A percentile compares a stretch with the other conserved stretches of the same genome.
phyloP scores from a whole-genome alignment of 169 alveolate species.

The Condylostoma magnum region DNA sequence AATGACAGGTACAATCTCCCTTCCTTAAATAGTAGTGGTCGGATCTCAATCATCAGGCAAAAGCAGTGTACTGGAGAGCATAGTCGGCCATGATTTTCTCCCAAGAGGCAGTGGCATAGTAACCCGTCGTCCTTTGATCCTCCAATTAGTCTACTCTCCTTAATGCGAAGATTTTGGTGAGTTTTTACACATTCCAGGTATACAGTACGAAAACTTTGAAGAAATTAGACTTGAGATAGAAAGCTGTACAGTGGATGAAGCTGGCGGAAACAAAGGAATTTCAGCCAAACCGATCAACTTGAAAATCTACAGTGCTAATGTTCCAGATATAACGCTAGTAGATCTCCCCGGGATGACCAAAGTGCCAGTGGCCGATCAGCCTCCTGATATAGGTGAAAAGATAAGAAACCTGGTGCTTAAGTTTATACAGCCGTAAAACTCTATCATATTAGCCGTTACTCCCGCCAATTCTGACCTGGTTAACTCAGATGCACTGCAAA shows the following conservation, averaged over 20 bases:
- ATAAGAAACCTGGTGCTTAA: not conserved
- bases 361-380: conserved; percentile 97
- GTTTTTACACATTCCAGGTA: conserved; percentile 15
- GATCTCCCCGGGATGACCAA: conserved; percentile 98
- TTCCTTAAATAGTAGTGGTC: conserved; percentile 96
- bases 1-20: conserved; percentile 32
- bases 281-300: conserved; percentile 91
- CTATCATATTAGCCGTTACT: conserved; percentile 95
- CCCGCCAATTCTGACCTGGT: conserved; percentile 96
- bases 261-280: conserved; percentile 93
- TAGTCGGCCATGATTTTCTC: conserved; percentile 94
- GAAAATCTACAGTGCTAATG: conserved; percentile 90
- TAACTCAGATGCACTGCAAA: conserved; percentile 92
- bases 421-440: conserved; percentile 35
- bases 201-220: conserved; percentile 89
- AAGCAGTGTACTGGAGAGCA: conserved; percentile 90
- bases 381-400: conserved; percentile 89
- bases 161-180: not conserved
- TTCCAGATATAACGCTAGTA: conserved; percentile 93
- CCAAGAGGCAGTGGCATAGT: conserved; percentile 99
- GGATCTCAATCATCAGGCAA: conserved; percentile 99
- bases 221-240: conserved; percentile 89
- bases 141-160: conserved; percentile 74
- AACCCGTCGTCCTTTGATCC: conserved; percentile 96
- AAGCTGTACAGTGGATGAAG: conserved; percentile 91